Base-by-base conservation (phyloP, 257 asterid genomes). In the Nicotiana otophora region DNA sequence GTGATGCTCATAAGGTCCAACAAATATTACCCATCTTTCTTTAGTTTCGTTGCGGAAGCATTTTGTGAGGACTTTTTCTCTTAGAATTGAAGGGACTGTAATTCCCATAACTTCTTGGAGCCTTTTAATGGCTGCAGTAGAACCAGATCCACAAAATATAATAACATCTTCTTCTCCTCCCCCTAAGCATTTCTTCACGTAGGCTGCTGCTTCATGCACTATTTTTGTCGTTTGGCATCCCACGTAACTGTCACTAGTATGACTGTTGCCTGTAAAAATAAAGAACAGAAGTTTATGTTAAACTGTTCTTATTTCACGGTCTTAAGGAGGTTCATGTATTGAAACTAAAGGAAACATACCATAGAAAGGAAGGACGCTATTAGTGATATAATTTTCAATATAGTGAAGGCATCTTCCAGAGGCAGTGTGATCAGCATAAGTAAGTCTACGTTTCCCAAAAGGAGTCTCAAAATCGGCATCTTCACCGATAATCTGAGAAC, bases 1-100 rank as follows among this genome's bases (percentile, higher is more conserved):
- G 84, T 93, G 97, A 88, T 92, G 97, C 81, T 93, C 98, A 76
- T 90, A 92, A 2, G 98, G 97, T 0, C 98, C 98, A 0, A 93
- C 87, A 23, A 92, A 84, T 2, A 91, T 92, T 1, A 91, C 91
- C 97, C 95, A 93, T 81, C 93, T 88, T 39, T 93, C 96, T 54
- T 87, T 64, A 6, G 10, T 28, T 28, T 64, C 86, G 0, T 82
- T 17, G 15, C 72, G 54, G 0, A 90, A 54, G 78, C 86, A 86
- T 30, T 85, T 72, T 68, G 90, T 63, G 31, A 91, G 70, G 2
- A 64, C 66, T 42, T 85, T 88, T 2, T 88, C 91, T 58, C 97
- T 86, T 7, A 89, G 72, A 3, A 84, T 88, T 1, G 96, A 90
- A 2, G 96, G 90, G 19, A 92, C 60, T 10, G 91, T 70, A 14